Evolutionary conservation across 1,284 basidiomycete genomes (phyloP).

Genomic region (Cryptococcus jaspeensis): DNA sequence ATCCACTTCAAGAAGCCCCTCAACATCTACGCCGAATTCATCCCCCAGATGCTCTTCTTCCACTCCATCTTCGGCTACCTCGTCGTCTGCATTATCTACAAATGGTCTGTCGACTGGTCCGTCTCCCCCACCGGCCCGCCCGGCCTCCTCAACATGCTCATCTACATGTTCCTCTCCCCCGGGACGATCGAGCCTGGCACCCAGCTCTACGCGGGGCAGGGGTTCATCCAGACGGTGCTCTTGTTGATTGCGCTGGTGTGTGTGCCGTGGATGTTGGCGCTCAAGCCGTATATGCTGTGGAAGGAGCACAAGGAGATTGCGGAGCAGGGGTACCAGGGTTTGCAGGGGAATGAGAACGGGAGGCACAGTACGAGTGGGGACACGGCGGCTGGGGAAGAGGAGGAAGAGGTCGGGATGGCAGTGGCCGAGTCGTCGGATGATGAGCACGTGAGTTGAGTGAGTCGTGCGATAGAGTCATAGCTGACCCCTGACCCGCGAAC

Average conservation of each 20-base stretch:
- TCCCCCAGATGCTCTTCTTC: constrained; percentile 96
- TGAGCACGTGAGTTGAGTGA: constrained; percentile 48
- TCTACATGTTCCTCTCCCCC: constrained; percentile 88
- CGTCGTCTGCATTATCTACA: constrained; percentile 92
- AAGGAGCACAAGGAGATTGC: constrained; percentile 85
- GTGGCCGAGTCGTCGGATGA: constrained; percentile 62
- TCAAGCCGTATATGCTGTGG: constrained; percentile 91
- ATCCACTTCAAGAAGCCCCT: constrained; percentile 81
- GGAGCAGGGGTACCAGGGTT: constrained; percentile 73
- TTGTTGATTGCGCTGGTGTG: constrained; percentile 80
- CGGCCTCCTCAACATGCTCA: constrained; percentile 91
- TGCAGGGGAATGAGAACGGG: constrained; percentile 60
- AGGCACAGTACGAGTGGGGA: constrained; percentile 28
- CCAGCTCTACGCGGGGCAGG: constrained; percentile 84
- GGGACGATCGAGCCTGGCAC: constrained; percentile 69
- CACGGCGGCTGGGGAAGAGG: constrained; percentile 63
- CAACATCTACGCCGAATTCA: constrained; percentile 90
- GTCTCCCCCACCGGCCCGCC: constrained; percentile 71
- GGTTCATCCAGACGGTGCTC: constrained; percentile 76
- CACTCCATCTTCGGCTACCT: constrained; percentile 98
- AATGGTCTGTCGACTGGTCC: constrained; percentile 93
- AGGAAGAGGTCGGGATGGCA: constrained; percentile 76
- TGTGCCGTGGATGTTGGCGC: constrained; percentile 91
- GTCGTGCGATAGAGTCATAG: not conserved
- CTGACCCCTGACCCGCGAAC: constrained; percentile 57